Evolutionary conservation across 2,329 filamentous ascomycete genomes (phyloP), one percentile per base, ranked within the genome.

Genomic region (Neofusicoccum umdonicola): DNA sequence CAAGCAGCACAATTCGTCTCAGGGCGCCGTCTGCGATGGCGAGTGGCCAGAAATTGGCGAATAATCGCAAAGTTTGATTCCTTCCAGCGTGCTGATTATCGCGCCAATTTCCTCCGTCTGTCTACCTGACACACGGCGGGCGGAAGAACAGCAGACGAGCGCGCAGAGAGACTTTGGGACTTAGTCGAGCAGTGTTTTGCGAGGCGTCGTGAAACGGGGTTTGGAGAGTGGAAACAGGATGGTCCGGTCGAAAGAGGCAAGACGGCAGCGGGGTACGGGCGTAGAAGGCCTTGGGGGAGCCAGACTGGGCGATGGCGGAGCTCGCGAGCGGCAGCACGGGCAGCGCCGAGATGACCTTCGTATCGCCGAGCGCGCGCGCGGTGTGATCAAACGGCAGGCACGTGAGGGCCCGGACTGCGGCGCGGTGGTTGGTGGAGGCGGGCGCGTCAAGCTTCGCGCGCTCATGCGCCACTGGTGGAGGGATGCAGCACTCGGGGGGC

Each of bases 191-290:
- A 44, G 22, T 27, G 35, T 35, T 58, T 34, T 58, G 41, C 54
- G 39, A 44, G 27, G 54, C 41, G 41, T 45, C 42, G 56, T 60
- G 56, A 60, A 60, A 60, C 42, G 19, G 41, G 54, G 8, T 27
- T 19, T 22, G 54, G 54, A 45, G 39, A 39, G 51, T 27, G 52
- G 54, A 45, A 45, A 19, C 56, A 31, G 22, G n/a, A n/a, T 31
- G 35, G 56, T 31, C 27, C 42, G 42, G 31, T 9, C 27, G 56
- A 15, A 60, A 37, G 34, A 19, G 56, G 56, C 15, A 58, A 57
- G 37, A 8, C 7, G 17, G 54, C 3, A 5, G 27, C 7, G 27
- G 27, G 19, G 42, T 5, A 17, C 39, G 17, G 27, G 13, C 17
- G n/a, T 22, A 31, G 11, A 31, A 7, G 27, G 27, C 27, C 27